Conservation (phyloP, 2,329 filamentous ascomycete species). For the Microdochium nivale region DNA sequence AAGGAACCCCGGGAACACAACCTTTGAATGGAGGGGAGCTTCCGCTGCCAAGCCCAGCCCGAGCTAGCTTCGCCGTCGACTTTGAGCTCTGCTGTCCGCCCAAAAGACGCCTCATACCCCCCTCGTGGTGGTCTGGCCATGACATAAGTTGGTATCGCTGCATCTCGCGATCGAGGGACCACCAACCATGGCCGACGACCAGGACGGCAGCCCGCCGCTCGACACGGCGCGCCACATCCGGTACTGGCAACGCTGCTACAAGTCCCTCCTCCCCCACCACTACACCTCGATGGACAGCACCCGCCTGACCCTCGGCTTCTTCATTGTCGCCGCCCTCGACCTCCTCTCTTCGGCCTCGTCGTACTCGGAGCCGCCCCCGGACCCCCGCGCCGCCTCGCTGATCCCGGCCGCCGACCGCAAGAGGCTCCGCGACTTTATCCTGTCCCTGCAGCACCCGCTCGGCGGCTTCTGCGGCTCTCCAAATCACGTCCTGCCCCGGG, state of each 20-base stretch:
- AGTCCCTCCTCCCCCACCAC: conserved; percentile 66
- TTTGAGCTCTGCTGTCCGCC: neutral
- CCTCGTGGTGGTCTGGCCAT: neutral
- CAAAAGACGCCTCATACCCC: neutral
- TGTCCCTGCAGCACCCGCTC: conserved; percentile 72
- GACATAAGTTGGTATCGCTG: too few relatives aligned
- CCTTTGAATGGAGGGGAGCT: neutral
- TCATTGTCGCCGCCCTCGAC: conserved; percentile 79
- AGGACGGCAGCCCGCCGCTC: conserved; percentile 25
- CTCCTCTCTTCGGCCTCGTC: conserved; percentile 58
- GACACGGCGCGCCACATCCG: conserved; percentile 65
- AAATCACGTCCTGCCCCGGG: conserved; percentile 46
- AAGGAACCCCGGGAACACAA: neutral
- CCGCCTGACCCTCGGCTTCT: conserved; percentile 82
- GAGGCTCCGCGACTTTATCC: conserved; percentile 64
- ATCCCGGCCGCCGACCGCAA: conserved; percentile 34
- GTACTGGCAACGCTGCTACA: conserved; percentile 88
- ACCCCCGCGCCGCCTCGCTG: conserved; percentile 49
- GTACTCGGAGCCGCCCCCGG: conserved; percentile 24
- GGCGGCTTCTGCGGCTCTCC: conserved; percentile 89
- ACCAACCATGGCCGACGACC: too few relatives aligned
- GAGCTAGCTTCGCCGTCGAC: too few relatives aligned
- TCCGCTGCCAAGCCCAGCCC: too few relatives aligned
- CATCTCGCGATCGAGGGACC: neutral
- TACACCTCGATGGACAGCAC: conserved; percentile 89